Evolutionary conservation across 2,329 filamentous ascomycete species (phyloP).

Genomic region (Xylariales sp.): DNA sequence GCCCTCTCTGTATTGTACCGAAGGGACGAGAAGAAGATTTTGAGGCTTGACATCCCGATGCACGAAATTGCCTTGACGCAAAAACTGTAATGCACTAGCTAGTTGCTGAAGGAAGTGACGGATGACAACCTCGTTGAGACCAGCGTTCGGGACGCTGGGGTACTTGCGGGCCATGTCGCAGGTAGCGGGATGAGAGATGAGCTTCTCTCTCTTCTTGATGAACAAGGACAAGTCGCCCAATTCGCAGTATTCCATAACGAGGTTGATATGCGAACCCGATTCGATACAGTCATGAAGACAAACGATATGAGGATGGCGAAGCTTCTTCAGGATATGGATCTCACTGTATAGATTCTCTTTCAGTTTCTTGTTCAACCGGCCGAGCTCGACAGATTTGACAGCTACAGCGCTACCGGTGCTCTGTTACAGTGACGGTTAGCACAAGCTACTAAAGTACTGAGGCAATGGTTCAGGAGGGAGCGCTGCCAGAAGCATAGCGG

Average conservation of each 20-base stretch:
- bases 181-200: conserved; percentile 74
- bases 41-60: conserved; percentile 98
- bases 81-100: conserved; percentile 82
- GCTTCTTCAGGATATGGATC: conserved; percentile 88
- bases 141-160: conserved; percentile 74
- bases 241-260: conserved; percentile 98
- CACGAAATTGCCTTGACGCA: conserved; percentile 80
- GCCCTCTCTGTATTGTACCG: conserved; percentile 63
- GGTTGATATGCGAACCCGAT: conserved; percentile 80
- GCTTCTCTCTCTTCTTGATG: conserved; percentile 86
- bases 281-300: conserved; percentile 93
- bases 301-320: conserved; percentile 95
- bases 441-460: too few species aligned
- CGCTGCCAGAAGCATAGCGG: too few species aligned
- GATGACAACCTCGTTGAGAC: conserved; percentile 94
- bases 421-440: conserved; percentile 37
- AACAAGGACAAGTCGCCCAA: conserved; percentile 91
- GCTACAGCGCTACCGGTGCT: conserved; percentile 78
- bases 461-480: too few species aligned
- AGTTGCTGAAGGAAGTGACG: conserved; percentile 96
- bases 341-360: conserved; percentile 94
- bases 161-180: conserved; percentile 92
- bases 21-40: conserved; percentile 85
- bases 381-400: conserved; percentile 92
- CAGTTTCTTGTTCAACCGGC: conserved; percentile 89